Evolutionary conservation across 306 rosid genomes (phyloP).

Genomic region (Rosa persica): DNA sequence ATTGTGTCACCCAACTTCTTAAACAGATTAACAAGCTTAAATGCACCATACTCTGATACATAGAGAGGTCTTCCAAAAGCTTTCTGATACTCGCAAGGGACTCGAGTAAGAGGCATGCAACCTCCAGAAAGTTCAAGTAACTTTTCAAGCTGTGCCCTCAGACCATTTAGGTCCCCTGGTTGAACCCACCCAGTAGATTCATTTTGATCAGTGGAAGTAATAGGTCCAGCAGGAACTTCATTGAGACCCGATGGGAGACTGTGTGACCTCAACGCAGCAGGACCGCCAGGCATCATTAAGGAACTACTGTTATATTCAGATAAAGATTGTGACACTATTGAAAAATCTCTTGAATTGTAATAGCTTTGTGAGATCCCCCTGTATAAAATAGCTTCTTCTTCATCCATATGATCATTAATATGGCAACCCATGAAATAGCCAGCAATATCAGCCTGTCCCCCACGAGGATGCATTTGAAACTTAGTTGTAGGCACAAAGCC

Average conservation of each 20-base stretch:
- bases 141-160: constrained; percentile 69
- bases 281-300: constrained; percentile 36
- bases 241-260: constrained; percentile 70
- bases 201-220: constrained; percentile 41
- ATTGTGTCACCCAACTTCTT: constrained; percentile 78
- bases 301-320: constrained; percentile 57
- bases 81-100: constrained; percentile 76
- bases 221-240: constrained; percentile 58
- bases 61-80: constrained; percentile 67
- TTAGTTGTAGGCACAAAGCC: constrained; percentile 74
- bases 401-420: constrained; percentile 55
- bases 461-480: constrained; percentile 50
- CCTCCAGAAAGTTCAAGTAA: constrained; percentile 84
- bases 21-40: constrained; percentile 77
- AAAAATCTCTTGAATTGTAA: constrained; percentile 62
- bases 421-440: constrained; percentile 72
- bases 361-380: constrained; percentile 71
- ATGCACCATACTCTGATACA: constrained; percentile 65
- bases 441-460: constrained; percentile 49
- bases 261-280: constrained; percentile 56
- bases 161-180: constrained; percentile 89
- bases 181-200: constrained; percentile 68
- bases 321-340: constrained; percentile 59
- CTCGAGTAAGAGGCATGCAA: constrained; percentile 59
- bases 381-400: constrained; percentile 79